Evolutionary conservation across 345 rosid species (phyloP).

Genomic region (Durio zibethinus): DNA sequence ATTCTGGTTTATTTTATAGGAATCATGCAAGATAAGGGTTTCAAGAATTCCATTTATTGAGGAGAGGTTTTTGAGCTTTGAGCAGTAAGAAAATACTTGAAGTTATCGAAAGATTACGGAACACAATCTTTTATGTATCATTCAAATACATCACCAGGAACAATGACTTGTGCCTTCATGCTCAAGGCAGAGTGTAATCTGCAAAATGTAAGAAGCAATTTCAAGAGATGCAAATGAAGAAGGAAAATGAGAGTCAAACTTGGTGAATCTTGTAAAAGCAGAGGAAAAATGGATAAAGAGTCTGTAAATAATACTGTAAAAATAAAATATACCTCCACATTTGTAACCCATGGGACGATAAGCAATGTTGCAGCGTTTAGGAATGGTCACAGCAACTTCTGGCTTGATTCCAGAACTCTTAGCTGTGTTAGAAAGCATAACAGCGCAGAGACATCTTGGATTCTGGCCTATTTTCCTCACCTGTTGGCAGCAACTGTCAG

Average conservation of each 20-base stretch:
- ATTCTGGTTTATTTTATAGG: not conserved
- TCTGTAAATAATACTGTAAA: not conserved
- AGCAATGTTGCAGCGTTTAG: slow-evolving; percentile 77
- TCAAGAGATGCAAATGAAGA: not conserved
- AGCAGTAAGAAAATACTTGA: not conserved
- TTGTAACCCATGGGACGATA: slow-evolving; percentile 79
- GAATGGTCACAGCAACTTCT: slow-evolving; percentile 73
- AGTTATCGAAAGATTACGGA: not conserved
- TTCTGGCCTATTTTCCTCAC: slow-evolving; percentile 69
- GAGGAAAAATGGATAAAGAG: not conserved
- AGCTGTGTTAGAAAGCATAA: slow-evolving; percentile 81
- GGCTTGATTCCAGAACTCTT: slow-evolving; percentile 69
- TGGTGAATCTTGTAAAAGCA: not conserved
- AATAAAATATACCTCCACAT: slow-evolving; percentile 61
- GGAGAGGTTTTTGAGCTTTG: not conserved
- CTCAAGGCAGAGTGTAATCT: slow-evolving; percentile 16
- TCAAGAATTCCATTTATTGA: not conserved
- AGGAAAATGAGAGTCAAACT: not conserved
- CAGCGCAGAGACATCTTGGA: slow-evolving; percentile 79
- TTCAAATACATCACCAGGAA: not conserved
- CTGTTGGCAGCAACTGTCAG: slow-evolving; percentile 61
- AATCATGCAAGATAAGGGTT: not conserved
- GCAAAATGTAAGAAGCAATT: not conserved
- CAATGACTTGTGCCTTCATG: slow-evolving; percentile 2
- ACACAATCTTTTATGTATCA: slow-evolving; percentile 1